phyloP scores from a whole-genome alignment of 2,329 filamentous ascomycete species.

The Colletotrichum lentis region DNA sequence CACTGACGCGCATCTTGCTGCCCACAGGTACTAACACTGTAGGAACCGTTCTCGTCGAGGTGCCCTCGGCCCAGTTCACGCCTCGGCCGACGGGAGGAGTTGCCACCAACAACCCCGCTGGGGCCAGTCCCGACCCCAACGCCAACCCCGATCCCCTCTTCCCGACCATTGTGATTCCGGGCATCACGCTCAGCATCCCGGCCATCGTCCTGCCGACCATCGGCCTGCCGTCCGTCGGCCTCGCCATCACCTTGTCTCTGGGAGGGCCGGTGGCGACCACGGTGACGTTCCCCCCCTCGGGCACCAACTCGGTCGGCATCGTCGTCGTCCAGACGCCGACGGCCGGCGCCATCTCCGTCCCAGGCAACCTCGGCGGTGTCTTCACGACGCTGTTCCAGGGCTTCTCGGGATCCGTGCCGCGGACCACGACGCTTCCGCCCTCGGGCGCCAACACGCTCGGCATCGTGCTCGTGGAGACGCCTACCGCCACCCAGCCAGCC shows the following conservation, averaged over 20 bases:
- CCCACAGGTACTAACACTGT: conserved; percentile 18
- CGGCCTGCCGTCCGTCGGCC: background rate
- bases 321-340: conserved; percentile 33
- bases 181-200: background rate
- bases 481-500: no score
- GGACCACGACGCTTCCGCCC: conserved; percentile 25
- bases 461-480: conserved; percentile 30
- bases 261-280: conserved; percentile 19
- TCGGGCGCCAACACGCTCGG: conserved; percentile 18
- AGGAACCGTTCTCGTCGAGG: conserved; percentile 26
- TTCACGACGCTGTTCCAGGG: conserved; percentile 29
- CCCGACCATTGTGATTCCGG: no score
- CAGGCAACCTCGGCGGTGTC: background rate
- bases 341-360: conserved; percentile 13
- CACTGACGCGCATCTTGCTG: background rate
- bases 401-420: conserved; percentile 16
- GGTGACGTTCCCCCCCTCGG: conserved; percentile 16
- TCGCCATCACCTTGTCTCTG: conserved; percentile 18
- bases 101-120: background rate
- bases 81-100: background rate
- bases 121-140: background rate
- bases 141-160: conserved; percentile 3
- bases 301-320: conserved; percentile 27
- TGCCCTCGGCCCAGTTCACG: conserved; percentile 26
- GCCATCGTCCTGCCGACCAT: background rate